These are phyloP conservation scores for Tremellales sp. DNA, from an alignment of 1,284 basidiomycete species.

Conservation along the genomic window DNA sequence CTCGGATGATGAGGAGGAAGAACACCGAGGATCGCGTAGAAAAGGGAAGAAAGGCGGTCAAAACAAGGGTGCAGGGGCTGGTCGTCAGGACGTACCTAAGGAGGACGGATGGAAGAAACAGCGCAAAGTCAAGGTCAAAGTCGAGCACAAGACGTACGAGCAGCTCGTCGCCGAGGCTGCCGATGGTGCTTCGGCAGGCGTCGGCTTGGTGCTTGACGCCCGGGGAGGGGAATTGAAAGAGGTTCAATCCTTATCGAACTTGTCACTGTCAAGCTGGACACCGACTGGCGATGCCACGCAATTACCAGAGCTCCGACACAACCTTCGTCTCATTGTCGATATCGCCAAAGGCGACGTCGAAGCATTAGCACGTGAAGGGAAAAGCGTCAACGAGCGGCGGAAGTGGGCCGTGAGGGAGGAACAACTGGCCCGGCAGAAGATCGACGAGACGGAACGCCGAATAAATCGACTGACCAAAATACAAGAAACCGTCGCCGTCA, in stretches of 20 bases:
- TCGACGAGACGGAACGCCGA: conserved; percentile 55
- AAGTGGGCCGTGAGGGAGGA: conserved; percentile 59
- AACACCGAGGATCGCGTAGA: conserved; percentile 16
- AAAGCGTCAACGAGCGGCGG: conserved; percentile 71
- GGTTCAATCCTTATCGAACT: conserved; percentile 72
- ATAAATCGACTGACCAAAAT: conserved; percentile 71
- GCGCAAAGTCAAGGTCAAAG: conserved; percentile 73
- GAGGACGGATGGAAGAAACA: conserved; percentile 55
- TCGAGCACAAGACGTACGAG: conserved; percentile 93
- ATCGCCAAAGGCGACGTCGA: conserved; percentile 76
- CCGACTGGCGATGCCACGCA: conserved; percentile 77
- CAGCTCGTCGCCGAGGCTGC: conserved; percentile 83
- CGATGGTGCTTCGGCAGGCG: conserved; percentile 51
- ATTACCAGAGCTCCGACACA: conserved; percentile 93
- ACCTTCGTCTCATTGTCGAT: conserved; percentile 80
- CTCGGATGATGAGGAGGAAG: conserved; percentile 65
- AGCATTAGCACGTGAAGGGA: conserved; percentile 83
- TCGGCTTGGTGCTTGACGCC: conserved; percentile 90
- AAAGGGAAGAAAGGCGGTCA: conserved; percentile 3
- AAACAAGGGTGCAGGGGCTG: background rate
- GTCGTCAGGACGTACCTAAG: conserved; percentile 6
- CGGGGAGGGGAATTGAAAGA: conserved; percentile 84
- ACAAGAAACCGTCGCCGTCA: conserved; percentile 66
- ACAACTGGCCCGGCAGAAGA: conserved; percentile 66
- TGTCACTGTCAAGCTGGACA: conserved; percentile 74